Evolutionary conservation across 129 eudicot species (phyloP).

Genomic region (Centaurea solstitialis): DNA sequence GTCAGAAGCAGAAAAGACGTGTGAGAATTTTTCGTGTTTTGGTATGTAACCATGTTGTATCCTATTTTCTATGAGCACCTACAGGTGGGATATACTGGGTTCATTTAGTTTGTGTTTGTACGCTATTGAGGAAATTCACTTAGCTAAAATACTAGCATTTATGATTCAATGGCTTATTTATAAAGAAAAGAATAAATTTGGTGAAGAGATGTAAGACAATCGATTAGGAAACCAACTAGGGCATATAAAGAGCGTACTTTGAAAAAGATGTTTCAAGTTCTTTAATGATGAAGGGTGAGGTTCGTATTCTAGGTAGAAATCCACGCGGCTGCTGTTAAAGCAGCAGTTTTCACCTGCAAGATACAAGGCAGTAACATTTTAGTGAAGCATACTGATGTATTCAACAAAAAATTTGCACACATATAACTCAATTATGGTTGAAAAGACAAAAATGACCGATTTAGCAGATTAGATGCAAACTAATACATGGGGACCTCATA

Average conservation of each 20-base stretch:
- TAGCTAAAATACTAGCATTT: neutral
- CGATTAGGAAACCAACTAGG: neutral
- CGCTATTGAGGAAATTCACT: neutral
- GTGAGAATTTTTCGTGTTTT: neutral
- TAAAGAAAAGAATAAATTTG: neutral
- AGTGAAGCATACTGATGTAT: neutral
- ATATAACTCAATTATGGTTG: neutral
- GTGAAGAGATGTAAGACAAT: neutral
- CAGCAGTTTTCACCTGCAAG: slow-evolving; percentile 89
- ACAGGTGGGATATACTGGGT: neutral
- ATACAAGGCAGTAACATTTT: neutral
- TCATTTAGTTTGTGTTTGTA: neutral
- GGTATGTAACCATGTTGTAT: neutral
- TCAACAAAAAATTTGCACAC: neutral
- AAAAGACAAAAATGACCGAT: neutral
- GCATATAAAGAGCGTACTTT: slow-evolving; percentile 50
- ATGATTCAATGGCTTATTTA: neutral
- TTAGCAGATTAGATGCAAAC: neutral
- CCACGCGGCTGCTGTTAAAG: slow-evolving; percentile 77
- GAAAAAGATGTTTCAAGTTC: slow-evolving; percentile 90
- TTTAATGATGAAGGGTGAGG: slow-evolving; percentile 92
- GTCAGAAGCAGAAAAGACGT: neutral
- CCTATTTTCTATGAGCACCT: neutral
- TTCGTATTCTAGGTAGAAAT: slow-evolving; percentile 74
- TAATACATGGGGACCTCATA: neutral